These are phyloP conservation scores for Suhomyces xylopsoci DNA, from an alignment of 805 yeast genomes.

Conservation along the genomic window DNA sequence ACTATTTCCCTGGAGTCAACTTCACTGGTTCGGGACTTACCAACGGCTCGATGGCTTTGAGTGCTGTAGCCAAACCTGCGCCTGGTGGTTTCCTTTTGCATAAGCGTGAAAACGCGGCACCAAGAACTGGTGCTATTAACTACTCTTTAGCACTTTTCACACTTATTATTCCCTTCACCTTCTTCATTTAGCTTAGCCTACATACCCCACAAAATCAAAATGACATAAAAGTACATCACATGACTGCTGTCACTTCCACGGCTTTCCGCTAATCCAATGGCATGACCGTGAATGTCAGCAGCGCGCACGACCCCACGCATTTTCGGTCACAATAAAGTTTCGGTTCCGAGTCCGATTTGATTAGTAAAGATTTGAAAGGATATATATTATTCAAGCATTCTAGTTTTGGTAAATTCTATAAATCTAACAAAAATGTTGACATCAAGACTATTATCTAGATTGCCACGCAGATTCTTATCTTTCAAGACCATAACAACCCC, in stretches of 20 bases:
- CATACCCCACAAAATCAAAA: not conserved
- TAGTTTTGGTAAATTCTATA: not conserved
- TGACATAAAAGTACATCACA: not conserved
- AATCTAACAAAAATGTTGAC: not conserved
- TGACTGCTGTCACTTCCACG: not conserved
- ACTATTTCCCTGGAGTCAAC: slow-evolving; percentile 22
- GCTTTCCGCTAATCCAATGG: not conserved
- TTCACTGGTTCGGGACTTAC: slow-evolving; percentile 30
- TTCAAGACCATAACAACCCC: slow-evolving; percentile 61
- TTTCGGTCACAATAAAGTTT: not conserved
- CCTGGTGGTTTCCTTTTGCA: not conserved
- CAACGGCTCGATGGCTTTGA: slow-evolving; percentile 14
- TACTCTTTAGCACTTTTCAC: not conserved
- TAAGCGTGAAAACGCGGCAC: slow-evolving; percentile 2
- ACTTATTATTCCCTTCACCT: not conserved
- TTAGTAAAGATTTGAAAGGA: not conserved
- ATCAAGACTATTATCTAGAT: not conserved
- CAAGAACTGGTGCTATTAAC: not conserved
- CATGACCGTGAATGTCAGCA: not conserved
- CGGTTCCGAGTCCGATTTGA: slow-evolving; percentile 3
- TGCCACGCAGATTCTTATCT: slow-evolving; percentile 23
- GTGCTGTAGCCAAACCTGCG: slow-evolving; percentile 1
- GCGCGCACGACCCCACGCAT: slow-evolving; percentile 1
- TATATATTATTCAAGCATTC: not conserved
- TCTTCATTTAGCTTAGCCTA: not conserved